Percentiles rank a stretch among this genome's conserved stretches.
Conservation (phyloP, 495 filamentous ascomycete species). For the Pseudevernia furfuracea region DNA sequence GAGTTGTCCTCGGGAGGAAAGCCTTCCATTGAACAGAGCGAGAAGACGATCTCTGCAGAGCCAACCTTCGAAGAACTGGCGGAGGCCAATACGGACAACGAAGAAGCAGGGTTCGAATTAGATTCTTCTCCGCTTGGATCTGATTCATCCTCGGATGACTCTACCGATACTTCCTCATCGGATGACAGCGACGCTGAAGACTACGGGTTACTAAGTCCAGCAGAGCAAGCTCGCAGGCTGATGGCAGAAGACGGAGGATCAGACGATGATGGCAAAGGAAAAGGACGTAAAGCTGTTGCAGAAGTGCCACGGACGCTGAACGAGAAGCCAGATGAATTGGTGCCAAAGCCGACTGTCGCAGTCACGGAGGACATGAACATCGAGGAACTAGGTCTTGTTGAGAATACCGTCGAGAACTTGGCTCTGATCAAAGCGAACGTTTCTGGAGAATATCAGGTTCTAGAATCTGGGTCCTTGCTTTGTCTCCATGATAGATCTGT, state of each 20-base stretch:
- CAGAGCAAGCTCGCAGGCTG: constrained; percentile 70
- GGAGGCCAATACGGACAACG: constrained; percentile 46
- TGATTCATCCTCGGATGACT: constrained; percentile 37
- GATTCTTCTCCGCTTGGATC: constrained; percentile 57
- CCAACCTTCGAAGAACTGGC: constrained; percentile 23
- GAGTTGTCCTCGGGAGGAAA: too few relatives aligned
- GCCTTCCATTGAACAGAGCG: background rate
- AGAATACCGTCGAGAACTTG: constrained; percentile 65
- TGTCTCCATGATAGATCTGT: constrained; percentile 68
- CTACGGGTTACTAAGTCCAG: constrained; percentile 63
- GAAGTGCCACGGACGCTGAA: constrained; percentile 61
- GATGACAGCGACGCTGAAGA: constrained; percentile 63
- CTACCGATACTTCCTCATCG: constrained; percentile 46
- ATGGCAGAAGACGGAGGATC: constrained; percentile 66
- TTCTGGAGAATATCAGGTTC: constrained; percentile 71
- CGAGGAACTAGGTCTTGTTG: constrained; percentile 60
- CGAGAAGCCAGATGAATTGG: constrained; percentile 58
- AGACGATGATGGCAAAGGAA: constrained; percentile 57
- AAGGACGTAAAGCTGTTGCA: constrained; percentile 36
- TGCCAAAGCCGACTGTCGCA: constrained; percentile 64
- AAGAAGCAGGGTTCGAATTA: constrained; percentile 64
- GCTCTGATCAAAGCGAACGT: constrained; percentile 72
- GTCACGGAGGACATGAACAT: constrained; percentile 71
- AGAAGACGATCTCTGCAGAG: background rate
- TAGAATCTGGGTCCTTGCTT: constrained; percentile 75